Evolutionary conservation across 2,329 filamentous ascomycete genomes (phyloP).

Genomic region (Ophidiomyces ophidiicola): DNA sequence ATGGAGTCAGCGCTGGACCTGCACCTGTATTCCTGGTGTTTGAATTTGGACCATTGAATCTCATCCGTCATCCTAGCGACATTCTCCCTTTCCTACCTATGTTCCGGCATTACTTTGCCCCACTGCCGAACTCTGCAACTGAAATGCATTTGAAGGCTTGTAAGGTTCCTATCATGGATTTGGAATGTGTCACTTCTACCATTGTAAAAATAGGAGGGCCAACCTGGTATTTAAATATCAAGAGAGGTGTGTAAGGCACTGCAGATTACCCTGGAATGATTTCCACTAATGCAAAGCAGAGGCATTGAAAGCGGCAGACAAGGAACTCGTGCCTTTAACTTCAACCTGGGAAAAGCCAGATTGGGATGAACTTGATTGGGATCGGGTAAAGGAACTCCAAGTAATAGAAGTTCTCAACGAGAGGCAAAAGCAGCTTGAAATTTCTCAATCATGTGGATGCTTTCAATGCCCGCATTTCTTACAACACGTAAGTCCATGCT

Average conservation of each 20-base stretch:
- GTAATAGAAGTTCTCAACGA: conserved; percentile 68
- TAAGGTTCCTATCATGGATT: conserved; percentile 60
- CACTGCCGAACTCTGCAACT: conserved; percentile 52
- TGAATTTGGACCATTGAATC: conserved; percentile 58
- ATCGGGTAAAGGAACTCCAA: conserved; percentile 67
- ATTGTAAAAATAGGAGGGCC: conserved; percentile 41
- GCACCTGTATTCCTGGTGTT: conserved; percentile 63
- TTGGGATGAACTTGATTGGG: conserved; percentile 78
- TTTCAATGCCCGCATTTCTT: conserved; percentile 64
- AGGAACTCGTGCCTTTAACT: conserved; percentile 57
- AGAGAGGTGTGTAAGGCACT: conserved; percentile 33
- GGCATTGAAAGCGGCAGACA: conserved; percentile 49
- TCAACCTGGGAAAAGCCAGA: conserved; percentile 58
- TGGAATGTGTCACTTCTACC: conserved; percentile 74
- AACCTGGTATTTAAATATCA: conserved; percentile 38
- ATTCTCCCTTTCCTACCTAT: conserved; percentile 67
- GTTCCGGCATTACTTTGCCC: conserved; percentile 56
- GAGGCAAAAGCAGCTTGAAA: conserved; percentile 50
- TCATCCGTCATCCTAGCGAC: conserved; percentile 66
- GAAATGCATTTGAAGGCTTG: conserved; percentile 57
- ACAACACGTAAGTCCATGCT: conserved; percentile 62
- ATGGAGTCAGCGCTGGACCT: conserved; percentile 56
- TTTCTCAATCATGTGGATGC: conserved; percentile 53
- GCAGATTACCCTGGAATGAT: conserved; percentile 13
- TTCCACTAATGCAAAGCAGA: conserved; percentile 25